These are phyloP conservation scores for Stemphylium lycopersici DNA, from an alignment of 2,329 filamentous ascomycete genomes.

Conservation along the genomic window DNA sequence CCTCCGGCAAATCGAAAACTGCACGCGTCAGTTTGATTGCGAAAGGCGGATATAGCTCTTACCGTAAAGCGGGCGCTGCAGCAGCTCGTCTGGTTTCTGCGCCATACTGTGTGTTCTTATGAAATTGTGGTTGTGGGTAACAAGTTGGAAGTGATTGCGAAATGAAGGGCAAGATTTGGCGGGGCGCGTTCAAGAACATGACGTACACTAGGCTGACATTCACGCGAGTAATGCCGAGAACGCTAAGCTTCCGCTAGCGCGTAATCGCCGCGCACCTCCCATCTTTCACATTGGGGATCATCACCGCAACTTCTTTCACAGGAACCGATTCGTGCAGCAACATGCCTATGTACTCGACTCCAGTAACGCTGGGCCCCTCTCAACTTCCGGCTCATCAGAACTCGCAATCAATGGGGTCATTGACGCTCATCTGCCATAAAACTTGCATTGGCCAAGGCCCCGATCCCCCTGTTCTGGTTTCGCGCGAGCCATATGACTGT, in stretches of 20 bases:
- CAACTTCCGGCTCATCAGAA: too few relatives aligned
- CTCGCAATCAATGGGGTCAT: too few relatives aligned
- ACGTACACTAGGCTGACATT: conserved; percentile 5
- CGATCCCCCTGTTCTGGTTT: too few relatives aligned
- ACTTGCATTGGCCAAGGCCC: too few relatives aligned
- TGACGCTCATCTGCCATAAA: too few relatives aligned
- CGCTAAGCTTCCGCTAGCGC: neutral
- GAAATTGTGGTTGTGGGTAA: neutral
- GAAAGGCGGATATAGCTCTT: neutral
- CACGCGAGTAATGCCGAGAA: conserved; percentile 1
- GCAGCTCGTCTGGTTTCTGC: conserved; percentile 38
- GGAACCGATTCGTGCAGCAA: too few relatives aligned
- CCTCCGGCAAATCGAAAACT: conserved; percentile 83
- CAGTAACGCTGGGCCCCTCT: too few relatives aligned
- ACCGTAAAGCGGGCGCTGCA: conserved; percentile 50
- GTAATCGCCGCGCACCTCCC: neutral
- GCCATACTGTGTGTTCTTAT: conserved; percentile 27
- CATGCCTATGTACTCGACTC: too few relatives aligned
- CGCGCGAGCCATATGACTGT: too few relatives aligned
- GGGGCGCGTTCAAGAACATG: conserved; percentile 14
- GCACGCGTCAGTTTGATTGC: conserved; percentile 21
- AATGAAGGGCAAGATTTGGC: conserved; percentile 4
- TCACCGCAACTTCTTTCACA: too few relatives aligned
- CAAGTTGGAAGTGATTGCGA: neutral
- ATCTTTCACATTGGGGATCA: too few relatives aligned